Conservation (phyloP, 441 rosid genomes). For the Croton setiger region DNA sequence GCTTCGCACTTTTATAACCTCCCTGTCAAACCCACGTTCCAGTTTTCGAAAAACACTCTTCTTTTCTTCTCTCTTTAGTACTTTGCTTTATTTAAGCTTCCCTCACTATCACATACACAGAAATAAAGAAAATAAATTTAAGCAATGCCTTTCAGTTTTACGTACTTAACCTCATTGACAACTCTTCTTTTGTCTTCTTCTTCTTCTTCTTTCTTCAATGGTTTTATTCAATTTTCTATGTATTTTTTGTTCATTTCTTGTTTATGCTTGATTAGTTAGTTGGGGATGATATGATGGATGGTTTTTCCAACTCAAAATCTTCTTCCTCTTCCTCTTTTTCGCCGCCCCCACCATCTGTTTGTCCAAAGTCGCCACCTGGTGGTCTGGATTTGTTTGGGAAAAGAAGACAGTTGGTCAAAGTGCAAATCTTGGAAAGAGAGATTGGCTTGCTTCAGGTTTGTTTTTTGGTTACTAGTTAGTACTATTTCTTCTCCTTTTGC, state of each 20-base stretch:
- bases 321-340: constrained; percentile 10
- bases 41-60: background rate
- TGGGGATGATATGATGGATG: too few relatives aligned
- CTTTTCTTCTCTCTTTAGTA: background rate
- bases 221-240: too few relatives aligned
- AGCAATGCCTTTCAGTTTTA: constrained; percentile 7
- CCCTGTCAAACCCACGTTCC: constrained; percentile 16
- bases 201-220: too few relatives aligned
- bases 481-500: too few relatives aligned
- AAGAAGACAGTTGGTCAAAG: constrained; percentile 40
- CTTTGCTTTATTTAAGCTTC: background rate
- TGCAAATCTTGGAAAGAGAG: constrained; percentile 54
- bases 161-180: constrained; percentile 3
- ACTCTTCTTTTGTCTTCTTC: background rate
- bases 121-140: too few relatives aligned
- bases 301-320: constrained; percentile 15
- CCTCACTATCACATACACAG: background rate
- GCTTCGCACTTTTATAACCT: constrained; percentile 13
- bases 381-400: constrained; percentile 47
- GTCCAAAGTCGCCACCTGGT: constrained; percentile 44
- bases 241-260: background rate
- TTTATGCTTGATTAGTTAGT: too few relatives aligned
- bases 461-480: background rate
- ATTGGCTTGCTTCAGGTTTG: constrained; percentile 47
- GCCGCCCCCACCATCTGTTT: constrained; percentile 12